phyloP scores from a whole-genome alignment of 202 grass and related monocot genomes.

The Schoenoplectus tabernaemontani region DNA sequence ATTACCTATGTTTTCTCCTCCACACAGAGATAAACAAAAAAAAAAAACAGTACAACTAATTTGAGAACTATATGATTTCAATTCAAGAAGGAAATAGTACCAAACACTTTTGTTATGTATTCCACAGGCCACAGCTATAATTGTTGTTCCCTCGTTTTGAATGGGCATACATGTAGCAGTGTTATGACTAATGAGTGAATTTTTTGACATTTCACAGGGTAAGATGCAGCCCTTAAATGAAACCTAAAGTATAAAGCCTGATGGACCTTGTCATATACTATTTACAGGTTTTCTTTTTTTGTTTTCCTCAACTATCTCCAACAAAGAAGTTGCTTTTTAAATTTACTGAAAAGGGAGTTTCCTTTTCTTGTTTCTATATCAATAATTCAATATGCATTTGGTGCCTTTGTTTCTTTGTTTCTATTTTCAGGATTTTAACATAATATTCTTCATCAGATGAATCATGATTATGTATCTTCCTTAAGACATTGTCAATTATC shows the following conservation, averaged over 20 bases:
- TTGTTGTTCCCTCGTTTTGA: neutral
- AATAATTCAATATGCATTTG: neutral
- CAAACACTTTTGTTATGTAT: neutral
- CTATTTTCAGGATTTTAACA: too few relatives aligned
- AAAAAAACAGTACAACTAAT: neutral
- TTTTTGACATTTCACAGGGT: too few relatives aligned
- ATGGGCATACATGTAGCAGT: neutral
- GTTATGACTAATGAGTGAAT: too few relatives aligned
- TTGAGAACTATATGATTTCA: neutral
- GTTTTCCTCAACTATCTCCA: too few relatives aligned
- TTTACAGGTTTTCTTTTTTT: too few relatives aligned
- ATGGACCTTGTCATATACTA: too few relatives aligned
- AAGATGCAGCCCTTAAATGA: too few relatives aligned
- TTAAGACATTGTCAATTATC: neutral
- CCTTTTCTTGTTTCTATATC: neutral
- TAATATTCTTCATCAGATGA: too few relatives aligned
- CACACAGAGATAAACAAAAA: neutral
- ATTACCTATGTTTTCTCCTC: neutral
- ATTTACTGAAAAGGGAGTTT: too few relatives aligned
- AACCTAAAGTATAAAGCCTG: too few relatives aligned
- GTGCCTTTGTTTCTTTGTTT: neutral
- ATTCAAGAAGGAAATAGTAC: neutral
- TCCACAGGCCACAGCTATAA: neutral
- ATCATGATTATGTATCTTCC: too few relatives aligned
- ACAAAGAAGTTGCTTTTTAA: too few relatives aligned